These are phyloP conservation scores for Colletotrichum salicis DNA, from an alignment of 2,329 filamentous ascomycete genomes.

Conservation along the genomic window DNA sequence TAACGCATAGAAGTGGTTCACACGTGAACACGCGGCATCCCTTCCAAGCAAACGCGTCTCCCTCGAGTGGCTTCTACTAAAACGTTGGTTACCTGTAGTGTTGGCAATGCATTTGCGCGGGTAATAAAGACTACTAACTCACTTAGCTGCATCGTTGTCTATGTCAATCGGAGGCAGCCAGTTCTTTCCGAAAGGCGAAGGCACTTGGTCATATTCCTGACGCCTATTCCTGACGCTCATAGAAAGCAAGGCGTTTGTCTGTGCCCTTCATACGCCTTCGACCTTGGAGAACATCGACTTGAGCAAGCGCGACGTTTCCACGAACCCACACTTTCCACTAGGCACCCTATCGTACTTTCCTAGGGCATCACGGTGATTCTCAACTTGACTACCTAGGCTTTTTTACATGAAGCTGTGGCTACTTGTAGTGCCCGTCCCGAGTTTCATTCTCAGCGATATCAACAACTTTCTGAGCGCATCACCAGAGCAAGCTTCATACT, in stretches of 20 bases:
- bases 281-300: too few species aligned
- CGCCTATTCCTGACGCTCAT: not conserved
- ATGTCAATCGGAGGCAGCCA: not conserved
- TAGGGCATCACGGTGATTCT: not conserved
- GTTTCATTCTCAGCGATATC: not conserved
- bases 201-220: not conserved
- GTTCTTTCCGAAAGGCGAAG: not conserved
- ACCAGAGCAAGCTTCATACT: not conserved
- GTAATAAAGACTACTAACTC: not conserved
- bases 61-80: not conserved
- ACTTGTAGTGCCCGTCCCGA: not conserved
- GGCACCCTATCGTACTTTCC: not conserved
- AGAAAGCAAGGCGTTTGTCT: not conserved
- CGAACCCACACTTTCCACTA: not conserved
- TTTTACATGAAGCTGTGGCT: not conserved
- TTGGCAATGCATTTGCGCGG: not conserved
- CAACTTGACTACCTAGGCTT: not conserved
- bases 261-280: not conserved
- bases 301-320: not conserved
- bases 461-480: not conserved
- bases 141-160: not conserved
- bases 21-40: constrained; percentile 23
- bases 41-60: not conserved
- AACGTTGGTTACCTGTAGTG: not conserved
- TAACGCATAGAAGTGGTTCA: not conserved